phyloP scores from a whole-genome alignment of 805 yeast species.

The Starmerella potacharoeniae region DNA sequence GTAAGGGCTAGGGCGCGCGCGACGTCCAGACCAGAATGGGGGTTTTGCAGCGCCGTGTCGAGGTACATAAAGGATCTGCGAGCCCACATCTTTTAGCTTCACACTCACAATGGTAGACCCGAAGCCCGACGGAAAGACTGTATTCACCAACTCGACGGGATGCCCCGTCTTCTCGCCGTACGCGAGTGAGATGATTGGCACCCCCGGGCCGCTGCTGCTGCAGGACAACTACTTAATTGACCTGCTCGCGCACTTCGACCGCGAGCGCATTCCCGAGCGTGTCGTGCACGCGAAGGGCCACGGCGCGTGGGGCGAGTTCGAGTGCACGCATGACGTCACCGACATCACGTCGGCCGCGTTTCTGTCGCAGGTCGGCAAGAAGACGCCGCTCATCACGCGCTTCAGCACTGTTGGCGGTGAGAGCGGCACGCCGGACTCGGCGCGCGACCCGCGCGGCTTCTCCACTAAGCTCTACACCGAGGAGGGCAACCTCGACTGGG shows the following conservation, averaged over 20 bases:
- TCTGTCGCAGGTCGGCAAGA: constrained; percentile 65
- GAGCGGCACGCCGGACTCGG: constrained; percentile 52
- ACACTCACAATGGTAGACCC: constrained; percentile 7
- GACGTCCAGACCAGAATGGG: neutral
- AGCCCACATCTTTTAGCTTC: neutral
- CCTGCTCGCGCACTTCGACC: constrained; percentile 47
- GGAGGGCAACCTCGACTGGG: constrained; percentile 62
- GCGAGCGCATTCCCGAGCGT: constrained; percentile 56
- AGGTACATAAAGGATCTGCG: neutral
- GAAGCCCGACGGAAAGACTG: constrained; percentile 19
- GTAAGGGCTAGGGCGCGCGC: neutral
- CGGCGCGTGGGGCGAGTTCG: constrained; percentile 51
- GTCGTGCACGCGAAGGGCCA: constrained; percentile 60
- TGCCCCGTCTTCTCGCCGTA: constrained; percentile 46
- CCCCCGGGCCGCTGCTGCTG: constrained; percentile 45
- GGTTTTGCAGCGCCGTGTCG: neutral
- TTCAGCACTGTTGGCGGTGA: constrained; percentile 65
- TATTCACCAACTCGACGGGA: constrained; percentile 43
- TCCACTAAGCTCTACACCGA: constrained; percentile 55
- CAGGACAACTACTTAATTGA: constrained; percentile 51
- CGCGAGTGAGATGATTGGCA: constrained; percentile 44
- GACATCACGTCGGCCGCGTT: constrained; percentile 42
- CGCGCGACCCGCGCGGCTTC: constrained; percentile 62
- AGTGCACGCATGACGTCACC: constrained; percentile 44
- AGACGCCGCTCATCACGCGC: constrained; percentile 51